Conservation (phyloP, 2,329 filamentous ascomycete species). For the Paraconiothyrium brasiliense region DNA sequence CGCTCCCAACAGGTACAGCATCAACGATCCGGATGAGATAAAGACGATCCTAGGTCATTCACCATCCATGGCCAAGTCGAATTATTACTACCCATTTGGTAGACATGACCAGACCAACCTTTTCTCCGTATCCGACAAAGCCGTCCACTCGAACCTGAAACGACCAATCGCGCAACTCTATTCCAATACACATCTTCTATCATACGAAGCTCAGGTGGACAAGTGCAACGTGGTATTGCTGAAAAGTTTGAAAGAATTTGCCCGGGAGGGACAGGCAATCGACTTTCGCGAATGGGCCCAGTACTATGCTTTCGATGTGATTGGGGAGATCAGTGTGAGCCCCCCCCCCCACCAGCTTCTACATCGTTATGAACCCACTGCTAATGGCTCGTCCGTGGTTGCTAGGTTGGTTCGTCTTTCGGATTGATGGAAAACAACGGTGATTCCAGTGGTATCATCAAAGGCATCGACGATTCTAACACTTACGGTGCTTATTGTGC, state of each 20-base stretch:
- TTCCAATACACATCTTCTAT: background rate
- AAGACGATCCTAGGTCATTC: slow-evolving; percentile 51
- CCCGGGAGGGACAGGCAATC: slow-evolving; percentile 10
- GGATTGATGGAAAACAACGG: background rate
- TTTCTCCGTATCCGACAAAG: background rate
- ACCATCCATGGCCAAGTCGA: slow-evolving; percentile 39
- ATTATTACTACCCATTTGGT: slow-evolving; percentile 25
- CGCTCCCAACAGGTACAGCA: slow-evolving; percentile 22
- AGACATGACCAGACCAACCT: background rate
- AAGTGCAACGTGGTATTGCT: slow-evolving; percentile 27
- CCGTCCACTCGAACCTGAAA: background rate
- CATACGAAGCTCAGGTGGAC: slow-evolving; percentile 39
- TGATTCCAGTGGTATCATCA: background rate
- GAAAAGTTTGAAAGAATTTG: slow-evolving; percentile 45
- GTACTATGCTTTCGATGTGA: slow-evolving; percentile 62
- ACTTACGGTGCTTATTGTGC: background rate
- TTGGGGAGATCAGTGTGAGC: slow-evolving; percentile 58
- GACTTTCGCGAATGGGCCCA: slow-evolving; percentile 52
- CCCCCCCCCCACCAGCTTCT: no score
- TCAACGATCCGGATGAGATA: slow-evolving; percentile 43
- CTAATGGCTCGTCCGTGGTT: no score
- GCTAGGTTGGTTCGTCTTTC: background rate
- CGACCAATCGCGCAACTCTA: background rate
- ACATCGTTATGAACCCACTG: no score
- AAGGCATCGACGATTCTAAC: background rate